These are phyloP conservation scores for Phytophthora litchii DNA, from an alignment of 352 stramenopile species.

Conservation along the genomic window DNA sequence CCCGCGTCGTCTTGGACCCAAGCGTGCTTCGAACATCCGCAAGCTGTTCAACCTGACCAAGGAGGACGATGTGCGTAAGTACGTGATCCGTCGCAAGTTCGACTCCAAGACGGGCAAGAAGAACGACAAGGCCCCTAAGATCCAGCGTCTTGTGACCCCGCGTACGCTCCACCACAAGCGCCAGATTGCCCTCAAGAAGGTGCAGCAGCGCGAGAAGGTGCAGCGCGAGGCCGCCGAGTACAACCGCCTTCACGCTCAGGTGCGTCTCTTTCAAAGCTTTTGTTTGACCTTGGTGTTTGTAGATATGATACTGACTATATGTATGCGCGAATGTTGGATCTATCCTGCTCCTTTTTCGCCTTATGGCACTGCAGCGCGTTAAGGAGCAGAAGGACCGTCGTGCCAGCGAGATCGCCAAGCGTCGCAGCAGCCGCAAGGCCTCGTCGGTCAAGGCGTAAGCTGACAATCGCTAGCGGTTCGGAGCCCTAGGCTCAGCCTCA, in stretches of 20 bases:
- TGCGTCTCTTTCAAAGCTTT: constrained; percentile 41
- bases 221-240: constrained; percentile 96
- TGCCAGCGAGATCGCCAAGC: constrained; percentile 98
- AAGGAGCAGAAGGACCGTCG: constrained; percentile 98
- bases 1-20: constrained; percentile 98
- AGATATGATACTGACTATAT: constrained; percentile 44
- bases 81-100: constrained; percentile 98
- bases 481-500: constrained; percentile 17
- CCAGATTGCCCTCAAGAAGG: constrained; percentile 87
- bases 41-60: constrained; percentile 99
- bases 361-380: constrained; percentile 96
- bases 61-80: constrained; percentile 99
- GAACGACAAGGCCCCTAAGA: constrained; percentile 98
- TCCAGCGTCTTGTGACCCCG: constrained; percentile 99
- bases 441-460: constrained; percentile 92
- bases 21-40: constrained; percentile 99
- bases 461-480: constrained; percentile 28
- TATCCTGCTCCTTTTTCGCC: constrained; percentile 91
- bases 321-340: constrained; percentile 43
- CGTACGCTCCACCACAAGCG: constrained; percentile 96
- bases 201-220: constrained; percentile 89
- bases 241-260: constrained; percentile 96
- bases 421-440: constrained; percentile 96
- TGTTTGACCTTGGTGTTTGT: background rate
- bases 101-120: constrained; percentile 99